phyloP scores from a whole-genome alignment of 1,284 basidiomycete genomes.

The Boletus albobrunnescens region DNA sequence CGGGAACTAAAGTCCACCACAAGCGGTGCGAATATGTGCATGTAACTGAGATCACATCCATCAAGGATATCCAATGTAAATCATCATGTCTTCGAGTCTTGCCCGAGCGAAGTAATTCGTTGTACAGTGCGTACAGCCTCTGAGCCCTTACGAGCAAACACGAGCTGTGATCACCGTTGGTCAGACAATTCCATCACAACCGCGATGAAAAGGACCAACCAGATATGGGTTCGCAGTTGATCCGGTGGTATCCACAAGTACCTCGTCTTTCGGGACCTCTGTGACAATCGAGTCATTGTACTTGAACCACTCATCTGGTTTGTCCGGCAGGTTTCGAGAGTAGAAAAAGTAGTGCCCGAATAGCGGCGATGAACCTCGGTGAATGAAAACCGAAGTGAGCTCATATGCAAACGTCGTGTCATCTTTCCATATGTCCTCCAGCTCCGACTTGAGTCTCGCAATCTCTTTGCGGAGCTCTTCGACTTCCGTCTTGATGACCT shows the following conservation, averaged over 20 bases:
- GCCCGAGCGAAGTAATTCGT: slow-evolving; percentile 40
- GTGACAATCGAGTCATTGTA: slow-evolving; percentile 88
- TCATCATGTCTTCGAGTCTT: slow-evolving; percentile 26
- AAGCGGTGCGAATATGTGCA: slow-evolving; percentile 9
- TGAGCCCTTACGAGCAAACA: slow-evolving; percentile 72
- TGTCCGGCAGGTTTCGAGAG: slow-evolving; percentile 72
- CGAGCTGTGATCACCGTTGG: slow-evolving; percentile 47
- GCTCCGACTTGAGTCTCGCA: slow-evolving; percentile 57
- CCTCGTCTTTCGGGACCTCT: slow-evolving; percentile 69
- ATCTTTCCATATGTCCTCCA: slow-evolving; percentile 78
- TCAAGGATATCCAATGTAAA: slow-evolving; percentile 27
- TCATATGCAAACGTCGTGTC: slow-evolving; percentile 76
- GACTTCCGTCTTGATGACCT: slow-evolving; percentile 56
- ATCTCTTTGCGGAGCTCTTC: slow-evolving; percentile 55
- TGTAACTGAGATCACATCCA: slow-evolving; percentile 16
- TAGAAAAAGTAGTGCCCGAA: slow-evolving; percentile 91
- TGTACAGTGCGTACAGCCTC: slow-evolving; percentile 77
- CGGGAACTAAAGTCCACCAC: slow-evolving; percentile 8
- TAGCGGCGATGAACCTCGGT: slow-evolving; percentile 80
- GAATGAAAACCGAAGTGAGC: slow-evolving; percentile 93
- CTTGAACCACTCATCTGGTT: slow-evolving; percentile 87
- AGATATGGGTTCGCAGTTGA: slow-evolving; percentile 80
- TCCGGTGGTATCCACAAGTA: slow-evolving; percentile 75
- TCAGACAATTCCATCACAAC: slow-evolving; percentile 4
- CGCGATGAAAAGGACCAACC: slow-evolving; percentile 41